Conservation (phyloP, 2,329 filamentous ascomycete genomes). For the Immersiporthe knoxdaviesiana region DNA sequence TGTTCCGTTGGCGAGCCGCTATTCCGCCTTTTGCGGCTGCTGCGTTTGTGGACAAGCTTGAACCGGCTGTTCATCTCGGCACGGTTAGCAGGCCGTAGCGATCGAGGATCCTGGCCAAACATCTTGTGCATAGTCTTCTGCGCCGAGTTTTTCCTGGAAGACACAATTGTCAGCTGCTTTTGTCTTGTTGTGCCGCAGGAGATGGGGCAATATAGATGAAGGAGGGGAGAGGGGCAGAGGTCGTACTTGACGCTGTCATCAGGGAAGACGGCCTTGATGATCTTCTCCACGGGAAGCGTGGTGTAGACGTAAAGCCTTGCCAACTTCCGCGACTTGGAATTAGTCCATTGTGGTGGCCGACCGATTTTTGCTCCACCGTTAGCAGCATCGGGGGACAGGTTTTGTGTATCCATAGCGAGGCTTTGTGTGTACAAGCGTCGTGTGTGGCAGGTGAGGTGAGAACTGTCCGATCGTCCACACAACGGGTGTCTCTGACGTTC, state of each 20-base stretch:
- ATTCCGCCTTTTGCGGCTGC: conserved; percentile 33
- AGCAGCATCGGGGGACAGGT: conserved; percentile 17
- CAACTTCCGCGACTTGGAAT: conserved; percentile 56
- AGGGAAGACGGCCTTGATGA: conserved; percentile 48
- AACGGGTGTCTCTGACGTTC: not conserved
- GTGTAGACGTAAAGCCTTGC: conserved; percentile 62
- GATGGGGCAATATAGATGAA: not conserved
- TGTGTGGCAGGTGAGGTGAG: conserved; percentile 8
- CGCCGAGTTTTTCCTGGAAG: conserved; percentile 58
- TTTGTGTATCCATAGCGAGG: conserved; percentile 23
- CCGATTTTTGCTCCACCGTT: conserved; percentile 43
- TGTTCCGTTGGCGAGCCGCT: conserved; percentile 21
- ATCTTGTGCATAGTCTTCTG: conserved; percentile 61
- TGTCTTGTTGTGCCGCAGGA: conserved; percentile 4
- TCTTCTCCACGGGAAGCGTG: conserved; percentile 54
- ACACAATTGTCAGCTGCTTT: conserved; percentile 30
- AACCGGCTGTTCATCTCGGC: conserved; percentile 57
- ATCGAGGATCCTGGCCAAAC: conserved; percentile 62
- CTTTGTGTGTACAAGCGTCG: conserved; percentile 15
- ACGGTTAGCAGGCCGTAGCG: conserved; percentile 55
- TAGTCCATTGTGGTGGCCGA: conserved; percentile 60
- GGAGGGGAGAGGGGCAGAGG: conserved; percentile 42
- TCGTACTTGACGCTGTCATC: conserved; percentile 45
- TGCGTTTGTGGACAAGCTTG: conserved; percentile 43
- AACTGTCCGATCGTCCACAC: not conserved